Conservation (phyloP, 2,329 filamentous ascomycete genomes). For the Ceratocystis alfenasii region DNA sequence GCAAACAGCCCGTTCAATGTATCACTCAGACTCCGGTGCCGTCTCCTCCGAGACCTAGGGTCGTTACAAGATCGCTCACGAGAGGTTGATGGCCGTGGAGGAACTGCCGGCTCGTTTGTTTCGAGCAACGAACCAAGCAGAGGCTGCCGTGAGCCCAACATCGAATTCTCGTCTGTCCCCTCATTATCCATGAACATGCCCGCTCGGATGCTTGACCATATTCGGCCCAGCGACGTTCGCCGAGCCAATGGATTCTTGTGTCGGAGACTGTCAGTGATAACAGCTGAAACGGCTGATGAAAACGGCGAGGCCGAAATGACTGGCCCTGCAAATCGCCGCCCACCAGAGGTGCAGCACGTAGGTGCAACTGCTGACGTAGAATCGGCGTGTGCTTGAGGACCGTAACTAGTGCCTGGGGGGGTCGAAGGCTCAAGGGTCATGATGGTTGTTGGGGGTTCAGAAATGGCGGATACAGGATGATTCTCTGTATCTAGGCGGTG, state of each 20-base stretch:
- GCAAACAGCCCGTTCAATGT: constrained; percentile 34
- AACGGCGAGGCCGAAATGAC: constrained; percentile 50
- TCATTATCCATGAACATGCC: constrained; percentile 44
- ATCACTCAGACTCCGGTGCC: constrained; percentile 34
- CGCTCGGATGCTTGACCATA: constrained; percentile 40
- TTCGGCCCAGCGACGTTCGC: constrained; percentile 36
- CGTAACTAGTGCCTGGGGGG: constrained; percentile 5
- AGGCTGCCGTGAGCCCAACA: constrained; percentile 17
- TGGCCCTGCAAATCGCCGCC: constrained; percentile 35
- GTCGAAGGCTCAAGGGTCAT: constrained; percentile 24
- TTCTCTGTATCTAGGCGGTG: constrained; percentile 26
- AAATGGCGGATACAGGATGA: constrained; percentile 25
- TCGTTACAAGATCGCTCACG: constrained; percentile 8
- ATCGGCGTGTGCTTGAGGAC: constrained; percentile 24
- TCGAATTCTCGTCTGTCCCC: constrained; percentile 27
- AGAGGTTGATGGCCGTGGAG: constrained; percentile 16
- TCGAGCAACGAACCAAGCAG: constrained; percentile 17
- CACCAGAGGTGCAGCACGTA: constrained; percentile 26
- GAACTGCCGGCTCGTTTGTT: constrained; percentile 7
- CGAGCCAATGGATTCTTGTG: constrained; percentile 33
- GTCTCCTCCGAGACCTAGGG: constrained; percentile 24
- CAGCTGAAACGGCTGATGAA: constrained; percentile 46
- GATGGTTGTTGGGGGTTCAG: constrained; percentile 26
- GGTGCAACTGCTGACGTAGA: constrained; percentile 24
- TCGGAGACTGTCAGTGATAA: constrained; percentile 44